Percentiles rank a stretch among this genome's conserved stretches.
These are phyloP conservation scores for Penicillium argentinense DNA, from an alignment of 495 filamentous ascomycete genomes.

Conservation along the genomic window DNA sequence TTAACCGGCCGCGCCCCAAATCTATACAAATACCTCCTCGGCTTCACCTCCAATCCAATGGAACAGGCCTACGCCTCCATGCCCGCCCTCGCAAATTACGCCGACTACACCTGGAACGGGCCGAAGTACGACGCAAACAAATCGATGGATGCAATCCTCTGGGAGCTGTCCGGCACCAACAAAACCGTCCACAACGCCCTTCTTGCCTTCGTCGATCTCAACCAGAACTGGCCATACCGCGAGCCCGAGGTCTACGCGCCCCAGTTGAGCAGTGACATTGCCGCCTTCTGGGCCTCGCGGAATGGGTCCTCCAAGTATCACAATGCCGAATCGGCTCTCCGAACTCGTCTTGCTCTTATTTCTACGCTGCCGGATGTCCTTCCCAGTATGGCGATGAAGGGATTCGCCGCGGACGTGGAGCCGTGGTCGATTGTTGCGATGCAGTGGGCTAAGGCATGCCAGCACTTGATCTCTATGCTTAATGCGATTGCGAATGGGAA, in stretches of 20 bases:
- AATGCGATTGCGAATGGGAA: slow-evolving; percentile 6
- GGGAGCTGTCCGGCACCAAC: slow-evolving; percentile 11
- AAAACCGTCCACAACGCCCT: slow-evolving; percentile 6
- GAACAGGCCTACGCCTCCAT: slow-evolving; percentile 14
- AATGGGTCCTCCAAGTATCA: not conserved
- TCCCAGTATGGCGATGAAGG: slow-evolving; percentile 14
- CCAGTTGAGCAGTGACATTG: slow-evolving; percentile 10
- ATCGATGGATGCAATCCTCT: slow-evolving; percentile 8
- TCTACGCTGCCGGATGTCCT: slow-evolving; percentile 6
- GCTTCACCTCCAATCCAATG: slow-evolving; percentile 20
- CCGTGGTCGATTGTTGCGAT: slow-evolving; percentile 15
- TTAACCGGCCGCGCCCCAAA: slow-evolving; percentile 10
- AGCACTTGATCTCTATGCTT: slow-evolving; percentile 18
- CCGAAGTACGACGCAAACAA: slow-evolving; percentile 6
- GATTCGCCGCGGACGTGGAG: slow-evolving; percentile 11
- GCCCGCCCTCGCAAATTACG: slow-evolving; percentile 15
- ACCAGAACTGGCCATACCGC: slow-evolving; percentile 19
- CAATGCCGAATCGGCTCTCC: not conserved
- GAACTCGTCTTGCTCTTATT: slow-evolving; percentile 5
- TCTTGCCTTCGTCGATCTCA: slow-evolving; percentile 11
- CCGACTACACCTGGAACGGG: slow-evolving; percentile 16
- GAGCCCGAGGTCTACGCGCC: not conserved
- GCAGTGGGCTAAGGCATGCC: slow-evolving; percentile 14
- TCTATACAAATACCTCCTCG: slow-evolving; percentile 12
- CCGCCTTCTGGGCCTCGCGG: slow-evolving; percentile 9